phyloP scores from a whole-genome alignment of 1,284 basidiomycete species.

The Ceraceosorus bombacis region DNA sequence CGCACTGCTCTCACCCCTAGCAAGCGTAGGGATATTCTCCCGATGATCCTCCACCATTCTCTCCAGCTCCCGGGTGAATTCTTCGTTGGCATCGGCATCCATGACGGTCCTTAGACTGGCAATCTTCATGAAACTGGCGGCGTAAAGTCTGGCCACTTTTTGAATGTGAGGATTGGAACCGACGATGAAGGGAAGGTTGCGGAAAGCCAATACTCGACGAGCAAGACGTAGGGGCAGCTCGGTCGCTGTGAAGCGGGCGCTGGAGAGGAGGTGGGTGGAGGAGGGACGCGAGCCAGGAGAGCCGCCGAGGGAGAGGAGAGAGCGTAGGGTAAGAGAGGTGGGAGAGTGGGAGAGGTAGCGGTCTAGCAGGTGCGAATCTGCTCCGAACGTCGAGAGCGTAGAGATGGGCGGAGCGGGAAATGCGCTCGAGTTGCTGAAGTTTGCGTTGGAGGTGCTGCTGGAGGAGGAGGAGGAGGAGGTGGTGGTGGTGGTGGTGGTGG shows the following conservation, averaged over 20 bases:
- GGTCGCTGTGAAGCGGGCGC: constrained; percentile 38
- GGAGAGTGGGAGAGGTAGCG: constrained; percentile 33
- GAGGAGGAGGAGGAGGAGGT: not conserved
- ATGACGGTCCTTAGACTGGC: constrained; percentile 60
- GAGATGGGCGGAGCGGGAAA: constrained; percentile 8
- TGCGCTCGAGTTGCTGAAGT: not conserved
- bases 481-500: too few relatives aligned
- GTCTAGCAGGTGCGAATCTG: constrained; percentile 33
- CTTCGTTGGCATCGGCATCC: constrained; percentile 63
- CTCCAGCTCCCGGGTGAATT: constrained; percentile 63
- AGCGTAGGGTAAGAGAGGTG: constrained; percentile 34
- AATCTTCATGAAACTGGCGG: constrained; percentile 65
- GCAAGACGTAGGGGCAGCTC: constrained; percentile 47
- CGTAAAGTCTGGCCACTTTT: constrained; percentile 65
- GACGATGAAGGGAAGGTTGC: constrained; percentile 58
- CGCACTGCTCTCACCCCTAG: constrained; percentile 58
- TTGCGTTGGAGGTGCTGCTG: not conserved
- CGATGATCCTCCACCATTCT: constrained; percentile 68
- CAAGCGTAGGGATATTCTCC: constrained; percentile 80
- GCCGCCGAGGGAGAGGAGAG: constrained; percentile 38
- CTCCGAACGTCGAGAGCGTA: constrained; percentile 31
- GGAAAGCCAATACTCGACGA: constrained; percentile 39
- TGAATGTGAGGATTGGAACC: constrained; percentile 81
- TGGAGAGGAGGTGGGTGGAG: constrained; percentile 33
- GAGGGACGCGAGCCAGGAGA: constrained; percentile 30